Evolutionary conservation across 2,329 filamentous ascomycete genomes (phyloP).

Genomic region (Chrysoporthe cubensis): DNA sequence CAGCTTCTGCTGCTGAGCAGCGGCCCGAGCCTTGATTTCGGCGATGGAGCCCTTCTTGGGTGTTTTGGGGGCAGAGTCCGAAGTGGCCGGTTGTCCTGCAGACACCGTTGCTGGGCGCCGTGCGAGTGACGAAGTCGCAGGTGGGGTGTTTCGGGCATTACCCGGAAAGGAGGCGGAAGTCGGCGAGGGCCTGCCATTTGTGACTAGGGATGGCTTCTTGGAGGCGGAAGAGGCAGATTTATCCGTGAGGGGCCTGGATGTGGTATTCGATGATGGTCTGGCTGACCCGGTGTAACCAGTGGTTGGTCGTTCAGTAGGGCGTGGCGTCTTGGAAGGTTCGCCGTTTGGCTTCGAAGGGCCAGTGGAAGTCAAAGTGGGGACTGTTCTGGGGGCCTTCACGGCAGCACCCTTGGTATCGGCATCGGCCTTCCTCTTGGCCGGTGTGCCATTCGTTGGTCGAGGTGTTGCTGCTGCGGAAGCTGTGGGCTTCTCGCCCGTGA

Average conservation of each 20-base stretch:
- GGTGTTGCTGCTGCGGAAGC: slow-evolving; percentile 33
- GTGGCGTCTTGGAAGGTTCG: slow-evolving; percentile 35
- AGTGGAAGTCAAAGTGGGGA: slow-evolving; percentile 31
- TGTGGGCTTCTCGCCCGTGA: slow-evolving; percentile 57
- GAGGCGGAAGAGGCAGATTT: slow-evolving; percentile 27
- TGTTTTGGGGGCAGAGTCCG: slow-evolving; percentile 46
- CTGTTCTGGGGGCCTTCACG: slow-evolving; percentile 48
- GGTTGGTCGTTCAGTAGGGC: slow-evolving; percentile 26
- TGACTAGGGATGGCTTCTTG: slow-evolving; percentile 22
- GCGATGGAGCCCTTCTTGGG: slow-evolving; percentile 76
- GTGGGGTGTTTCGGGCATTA: slow-evolving; percentile 5
- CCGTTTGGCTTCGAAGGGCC: slow-evolving; percentile 30
- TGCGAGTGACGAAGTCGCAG: background rate
- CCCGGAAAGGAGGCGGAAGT: slow-evolving; percentile 21
- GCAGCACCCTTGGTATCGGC: slow-evolving; percentile 48
- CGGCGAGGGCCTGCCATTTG: slow-evolving; percentile 23
- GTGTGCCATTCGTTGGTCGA: slow-evolving; percentile 18
- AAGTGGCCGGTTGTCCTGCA: slow-evolving; percentile 29
- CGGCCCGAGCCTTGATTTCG: slow-evolving; percentile 74
- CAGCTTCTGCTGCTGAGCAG: slow-evolving; percentile 65
- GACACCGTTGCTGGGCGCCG: slow-evolving; percentile 18
- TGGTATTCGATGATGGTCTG: slow-evolving; percentile 32
- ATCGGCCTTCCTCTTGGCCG: slow-evolving; percentile 61
- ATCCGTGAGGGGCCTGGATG: slow-evolving; percentile 30
- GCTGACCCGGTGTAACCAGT: slow-evolving; percentile 28